Conservation (phyloP, 2,329 filamentous ascomycete genomes). For the Aspergillus sergii region DNA sequence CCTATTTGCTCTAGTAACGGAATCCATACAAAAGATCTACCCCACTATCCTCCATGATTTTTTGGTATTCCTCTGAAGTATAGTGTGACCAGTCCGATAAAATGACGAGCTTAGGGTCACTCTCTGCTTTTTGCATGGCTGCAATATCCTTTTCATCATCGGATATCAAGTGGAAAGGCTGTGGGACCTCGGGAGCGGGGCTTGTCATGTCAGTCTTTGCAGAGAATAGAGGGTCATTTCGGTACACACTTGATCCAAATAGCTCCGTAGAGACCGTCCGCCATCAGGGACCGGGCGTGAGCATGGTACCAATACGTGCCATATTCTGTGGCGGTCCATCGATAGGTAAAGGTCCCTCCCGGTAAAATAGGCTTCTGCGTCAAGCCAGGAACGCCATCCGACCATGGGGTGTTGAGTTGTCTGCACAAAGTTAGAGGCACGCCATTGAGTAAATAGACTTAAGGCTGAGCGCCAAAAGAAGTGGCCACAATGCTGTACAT, state of each 20-base stretch:
- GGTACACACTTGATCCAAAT: slow-evolving; percentile 33
- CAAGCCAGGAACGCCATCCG: slow-evolving; percentile 61
- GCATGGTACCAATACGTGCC: slow-evolving; percentile 62
- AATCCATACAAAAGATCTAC: slow-evolving; percentile 24
- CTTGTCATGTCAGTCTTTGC: slow-evolving; percentile 22
- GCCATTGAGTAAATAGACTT: not conserved
- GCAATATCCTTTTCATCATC: slow-evolving; percentile 40
- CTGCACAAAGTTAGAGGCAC: slow-evolving; percentile 22
- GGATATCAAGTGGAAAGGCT: slow-evolving; percentile 56
- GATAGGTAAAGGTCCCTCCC: slow-evolving; percentile 53
- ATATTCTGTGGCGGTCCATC: slow-evolving; percentile 56
- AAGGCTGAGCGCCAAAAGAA: not conserved
- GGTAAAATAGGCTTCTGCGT: slow-evolving; percentile 57
- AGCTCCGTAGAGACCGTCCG: slow-evolving; percentile 61
- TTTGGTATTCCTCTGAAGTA: slow-evolving; percentile 51
- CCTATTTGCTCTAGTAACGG: not conserved
- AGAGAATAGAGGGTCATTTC: not conserved
- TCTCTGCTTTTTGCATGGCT: slow-evolving; percentile 55
- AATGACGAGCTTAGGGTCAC: slow-evolving; percentile 50
- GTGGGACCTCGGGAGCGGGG: slow-evolving; percentile 32
- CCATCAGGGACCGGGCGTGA: slow-evolving; percentile 57
- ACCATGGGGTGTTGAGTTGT: slow-evolving; percentile 57
- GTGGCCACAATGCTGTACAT: not conserved
- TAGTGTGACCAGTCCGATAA: slow-evolving; percentile 61
- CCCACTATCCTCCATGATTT: slow-evolving; percentile 27